Conservation (phyloP, 176 grass and related monocot species). For the Paspalum notatum region DNA sequence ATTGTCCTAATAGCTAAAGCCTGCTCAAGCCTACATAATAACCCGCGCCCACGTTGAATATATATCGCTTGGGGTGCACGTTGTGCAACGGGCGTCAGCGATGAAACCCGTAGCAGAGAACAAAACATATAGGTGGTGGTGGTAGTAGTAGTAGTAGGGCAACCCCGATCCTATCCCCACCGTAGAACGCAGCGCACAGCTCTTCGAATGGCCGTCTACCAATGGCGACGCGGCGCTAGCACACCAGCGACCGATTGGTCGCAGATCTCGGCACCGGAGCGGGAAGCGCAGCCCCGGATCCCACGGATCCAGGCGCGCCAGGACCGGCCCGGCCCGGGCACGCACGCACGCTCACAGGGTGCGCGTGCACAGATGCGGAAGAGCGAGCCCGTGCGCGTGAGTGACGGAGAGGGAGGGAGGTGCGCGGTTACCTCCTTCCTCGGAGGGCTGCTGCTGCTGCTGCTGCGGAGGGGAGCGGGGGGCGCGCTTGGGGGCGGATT, state of each 20-base stretch:
- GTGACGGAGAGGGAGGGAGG: not conserved
- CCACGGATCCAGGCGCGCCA: conserved; percentile 36
- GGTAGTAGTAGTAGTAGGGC: too few relatives aligned
- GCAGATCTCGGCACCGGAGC: conserved; percentile 32
- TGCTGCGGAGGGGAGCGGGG: conserved; percentile 58
- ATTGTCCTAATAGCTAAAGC: not conserved
- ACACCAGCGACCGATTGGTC: not conserved
- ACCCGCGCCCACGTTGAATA: not conserved
- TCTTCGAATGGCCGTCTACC: not conserved
- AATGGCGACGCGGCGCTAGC: not conserved
- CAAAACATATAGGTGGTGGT: too few relatives aligned
- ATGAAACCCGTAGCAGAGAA: not conserved
- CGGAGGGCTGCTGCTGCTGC: conserved; percentile 36
- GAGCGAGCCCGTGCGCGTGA: not conserved
- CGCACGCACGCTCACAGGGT: not conserved
- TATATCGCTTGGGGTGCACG: not conserved
- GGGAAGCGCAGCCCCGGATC: conserved; percentile 6
- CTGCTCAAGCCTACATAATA: not conserved
- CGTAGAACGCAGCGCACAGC: too few relatives aligned
- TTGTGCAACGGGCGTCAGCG: not conserved
- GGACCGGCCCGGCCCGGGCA: not conserved
- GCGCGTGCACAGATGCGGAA: not conserved
- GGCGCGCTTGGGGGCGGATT: conserved; percentile 75
- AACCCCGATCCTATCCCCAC: not conserved
- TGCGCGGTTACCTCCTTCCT: conserved; percentile 34